Evolutionary conservation across 2,329 filamentous ascomycete genomes (phyloP).

Genomic region (Pyricularia grisea): DNA sequence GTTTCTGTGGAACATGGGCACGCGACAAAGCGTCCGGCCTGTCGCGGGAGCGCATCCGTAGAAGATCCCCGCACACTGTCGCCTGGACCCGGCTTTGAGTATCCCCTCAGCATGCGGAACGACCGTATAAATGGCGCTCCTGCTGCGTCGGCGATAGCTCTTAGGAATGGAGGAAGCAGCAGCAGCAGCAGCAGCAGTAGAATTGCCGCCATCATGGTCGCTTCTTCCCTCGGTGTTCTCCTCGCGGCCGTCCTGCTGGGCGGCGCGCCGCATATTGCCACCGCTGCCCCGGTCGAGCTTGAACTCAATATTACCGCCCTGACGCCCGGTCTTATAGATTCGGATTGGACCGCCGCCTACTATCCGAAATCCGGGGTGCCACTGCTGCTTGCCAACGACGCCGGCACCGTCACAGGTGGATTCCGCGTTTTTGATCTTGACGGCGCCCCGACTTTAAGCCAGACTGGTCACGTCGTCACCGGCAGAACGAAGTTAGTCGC

Average conservation of each 20-base stretch:
- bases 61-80: background rate
- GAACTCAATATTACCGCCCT: conserved; percentile 19
- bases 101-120: background rate
- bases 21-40: background rate
- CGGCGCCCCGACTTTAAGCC: conserved; percentile 13
- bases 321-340: conserved; percentile 25
- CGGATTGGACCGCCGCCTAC: conserved; percentile 30
- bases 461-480: conserved; percentile 21
- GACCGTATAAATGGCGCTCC: background rate
- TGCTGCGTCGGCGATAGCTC: background rate
- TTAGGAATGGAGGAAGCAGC: background rate
- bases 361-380: conserved; percentile 22
- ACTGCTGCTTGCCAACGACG: conserved; percentile 35
- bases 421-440: conserved; percentile 27
- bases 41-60: background rate
- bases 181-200: background rate
- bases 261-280: background rate
- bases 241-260: background rate
- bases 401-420: conserved; percentile 30
- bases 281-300: background rate
- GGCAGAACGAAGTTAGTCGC: conserved; percentile 36
- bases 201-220: background rate
- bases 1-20: background rate
- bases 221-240: background rate
- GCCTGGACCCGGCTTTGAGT: background rate